phyloP scores from a whole-genome alignment of 495 filamentous ascomycete genomes.

The Neurospora sp. region DNA sequence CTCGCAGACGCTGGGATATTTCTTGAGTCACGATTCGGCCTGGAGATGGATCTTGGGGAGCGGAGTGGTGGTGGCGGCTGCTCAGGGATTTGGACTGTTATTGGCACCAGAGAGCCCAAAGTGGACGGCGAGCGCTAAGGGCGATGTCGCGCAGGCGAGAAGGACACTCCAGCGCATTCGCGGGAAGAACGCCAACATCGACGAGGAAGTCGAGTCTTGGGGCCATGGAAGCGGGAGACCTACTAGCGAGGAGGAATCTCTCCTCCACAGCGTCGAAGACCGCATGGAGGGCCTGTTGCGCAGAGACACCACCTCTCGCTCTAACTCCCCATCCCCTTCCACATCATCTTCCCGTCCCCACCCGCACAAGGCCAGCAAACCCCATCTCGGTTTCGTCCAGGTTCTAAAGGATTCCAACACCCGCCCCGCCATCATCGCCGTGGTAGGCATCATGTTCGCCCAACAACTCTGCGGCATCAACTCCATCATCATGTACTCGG shows the following conservation, averaged over 20 bases:
- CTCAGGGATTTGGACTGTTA: constrained; percentile 57
- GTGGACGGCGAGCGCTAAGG: constrained; percentile 63
- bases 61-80: constrained; percentile 55
- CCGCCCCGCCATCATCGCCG: constrained; percentile 70
- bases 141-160: constrained; percentile 50
- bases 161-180: constrained; percentile 63
- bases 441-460: constrained; percentile 82
- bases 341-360: constrained; percentile 21
- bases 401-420: constrained; percentile 55
- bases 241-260: constrained; percentile 35
- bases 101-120: constrained; percentile 75
- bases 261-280: constrained; percentile 25
- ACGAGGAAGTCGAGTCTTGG: constrained; percentile 62
- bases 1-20: constrained; percentile 77
- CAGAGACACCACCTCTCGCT: constrained; percentile 4
- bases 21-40: constrained; percentile 61
- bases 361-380: constrained; percentile 20
- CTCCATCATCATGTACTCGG: constrained; percentile 96
- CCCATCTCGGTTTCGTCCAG: constrained; percentile 55
- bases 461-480: constrained; percentile 94
- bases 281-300: constrained; percentile 9
- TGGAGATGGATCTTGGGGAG: constrained; percentile 79
- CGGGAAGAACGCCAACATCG: constrained; percentile 56
- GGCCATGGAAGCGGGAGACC: constrained; percentile 29
- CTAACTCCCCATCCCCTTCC: constrained; percentile 2